Evolutionary conservation across 179 eudicot species (phyloP), one percentile per base, ranked within the genome.

Genomic region (Amaranthus tricolor): DNA sequence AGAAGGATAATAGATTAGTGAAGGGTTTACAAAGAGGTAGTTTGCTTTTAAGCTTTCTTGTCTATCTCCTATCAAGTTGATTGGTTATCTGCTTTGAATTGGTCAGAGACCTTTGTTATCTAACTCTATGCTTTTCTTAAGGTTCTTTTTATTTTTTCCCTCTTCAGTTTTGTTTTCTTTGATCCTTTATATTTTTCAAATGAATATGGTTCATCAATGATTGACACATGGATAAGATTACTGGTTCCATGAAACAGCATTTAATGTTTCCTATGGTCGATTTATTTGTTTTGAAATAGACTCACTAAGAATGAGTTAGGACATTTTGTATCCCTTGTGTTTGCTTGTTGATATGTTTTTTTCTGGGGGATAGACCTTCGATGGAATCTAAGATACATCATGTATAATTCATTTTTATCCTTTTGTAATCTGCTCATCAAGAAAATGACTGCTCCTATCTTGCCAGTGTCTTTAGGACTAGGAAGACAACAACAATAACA

Each of bases 21-120:
- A 95, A 95, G 86, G 97, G 99, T 75, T 75, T 93, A 82, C 99
- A 95, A 88, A 86, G 99, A 93, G 99, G 99, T 92, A 88, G 75
- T 54, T 59, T 24, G 53, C 64, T 72, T 51, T 79, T 13, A 75
- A 31, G 9, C 9, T 43, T 48, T 49, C 62, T 52, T 50, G 16
- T 71, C 24, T 52, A 24, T 63, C 43, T 66, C 20, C 55, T 61
- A 62, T 61, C 52, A 17, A 20, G 20, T 62, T 61, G 73, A 17
- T 73, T 61, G 73, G 16, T 73, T 62, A 48, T 69, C 44, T 66
- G 55, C 54, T 79, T 68, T 68, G 21, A n/a, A 61, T 53, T 53
- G 52, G 15, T 47, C 48, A 57, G 71, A 62, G 49, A 57, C 43
- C 50, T 54, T 47, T 57, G 49, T 64, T 40, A 15, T 11, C 48